A percentile compares a stretch with the other conserved stretches of the same genome.
Conservation (phyloP, 345 rosid genomes). For the Syzygium oleosum region DNA sequence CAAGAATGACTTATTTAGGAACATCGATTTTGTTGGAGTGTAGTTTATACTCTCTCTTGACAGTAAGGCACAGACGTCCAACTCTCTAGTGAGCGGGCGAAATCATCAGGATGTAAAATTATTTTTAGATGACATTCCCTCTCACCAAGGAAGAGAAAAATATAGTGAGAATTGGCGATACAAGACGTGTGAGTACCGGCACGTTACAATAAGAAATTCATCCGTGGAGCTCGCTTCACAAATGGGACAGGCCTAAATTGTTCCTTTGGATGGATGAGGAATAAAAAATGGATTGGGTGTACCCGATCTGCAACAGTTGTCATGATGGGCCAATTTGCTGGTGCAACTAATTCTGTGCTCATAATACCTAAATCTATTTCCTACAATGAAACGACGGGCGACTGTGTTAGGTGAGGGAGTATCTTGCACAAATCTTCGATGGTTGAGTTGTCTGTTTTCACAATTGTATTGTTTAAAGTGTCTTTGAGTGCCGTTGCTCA, state of each 20-base stretch:
- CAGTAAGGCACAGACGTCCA: no score
- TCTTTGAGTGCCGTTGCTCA: not conserved
- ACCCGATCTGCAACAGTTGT: slow-evolving; percentile 49
- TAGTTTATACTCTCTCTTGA: no score
- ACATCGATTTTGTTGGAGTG: not conserved
- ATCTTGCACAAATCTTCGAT: not conserved
- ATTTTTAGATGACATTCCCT: no score
- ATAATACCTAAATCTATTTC: slow-evolving; percentile 37
- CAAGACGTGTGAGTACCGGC: no score
- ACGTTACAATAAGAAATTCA: no score
- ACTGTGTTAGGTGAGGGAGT: slow-evolving; percentile 48
- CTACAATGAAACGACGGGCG: slow-evolving; percentile 26
- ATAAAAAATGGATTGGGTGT: slow-evolving; percentile 79
- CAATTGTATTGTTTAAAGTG: not conserved
- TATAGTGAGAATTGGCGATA: no score
- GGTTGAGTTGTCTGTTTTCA: not conserved
- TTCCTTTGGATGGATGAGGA: slow-evolving; percentile 38
- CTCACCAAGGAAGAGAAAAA: no score
- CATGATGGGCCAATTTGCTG: slow-evolving; percentile 45
- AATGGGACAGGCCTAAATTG: not conserved
- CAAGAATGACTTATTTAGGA: slow-evolving; percentile 68
- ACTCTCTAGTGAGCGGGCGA: no score
- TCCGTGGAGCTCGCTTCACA: no score
- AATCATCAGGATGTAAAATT: no score
- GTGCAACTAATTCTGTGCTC: slow-evolving; percentile 52